phyloP scores from a whole-genome alignment of 2,329 filamentous ascomycete genomes.

The Metarhizium humberi region DNA sequence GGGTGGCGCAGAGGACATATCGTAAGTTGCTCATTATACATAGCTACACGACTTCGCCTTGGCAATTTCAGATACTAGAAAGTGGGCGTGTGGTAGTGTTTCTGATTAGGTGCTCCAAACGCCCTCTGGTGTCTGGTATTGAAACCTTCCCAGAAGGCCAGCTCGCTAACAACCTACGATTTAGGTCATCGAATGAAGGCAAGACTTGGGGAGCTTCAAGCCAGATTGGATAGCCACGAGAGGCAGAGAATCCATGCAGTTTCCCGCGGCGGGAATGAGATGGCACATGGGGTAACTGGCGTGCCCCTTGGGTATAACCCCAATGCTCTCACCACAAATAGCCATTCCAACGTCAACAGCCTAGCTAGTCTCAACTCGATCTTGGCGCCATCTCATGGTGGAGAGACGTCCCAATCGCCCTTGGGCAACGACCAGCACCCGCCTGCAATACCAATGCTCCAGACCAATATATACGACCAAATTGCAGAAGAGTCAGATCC shows the following conservation, averaged over 20 bases:
- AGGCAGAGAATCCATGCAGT: constrained; percentile 7
- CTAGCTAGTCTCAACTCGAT: background rate
- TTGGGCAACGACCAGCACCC: constrained; percentile 5
- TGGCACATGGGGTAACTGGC: background rate
- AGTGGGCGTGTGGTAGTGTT: background rate
- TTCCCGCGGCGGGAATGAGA: background rate
- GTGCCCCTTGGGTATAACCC: background rate
- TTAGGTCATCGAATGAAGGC: constrained; percentile 23
- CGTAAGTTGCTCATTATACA: constrained; percentile 13
- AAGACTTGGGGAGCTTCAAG: constrained; percentile 20
- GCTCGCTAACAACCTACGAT: background rate
- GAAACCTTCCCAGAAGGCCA: background rate
- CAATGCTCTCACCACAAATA: background rate
- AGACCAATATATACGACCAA: constrained; percentile 9
- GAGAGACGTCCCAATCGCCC: constrained; percentile 7
- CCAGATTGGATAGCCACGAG: constrained; percentile 19
- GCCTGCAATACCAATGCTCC: constrained; percentile 4
- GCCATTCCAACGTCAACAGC: background rate
- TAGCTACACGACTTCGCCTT: too few species aligned
- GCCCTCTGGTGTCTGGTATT: background rate
- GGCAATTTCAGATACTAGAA: background rate
- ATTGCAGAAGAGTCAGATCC: constrained; percentile 6
- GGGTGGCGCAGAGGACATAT: constrained; percentile 14
- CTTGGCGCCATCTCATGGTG: background rate
- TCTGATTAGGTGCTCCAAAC: background rate